Base-by-base conservation (phyloP, 2,329 filamentous ascomycete genomes). In the Aspergillus neotritici region DNA sequence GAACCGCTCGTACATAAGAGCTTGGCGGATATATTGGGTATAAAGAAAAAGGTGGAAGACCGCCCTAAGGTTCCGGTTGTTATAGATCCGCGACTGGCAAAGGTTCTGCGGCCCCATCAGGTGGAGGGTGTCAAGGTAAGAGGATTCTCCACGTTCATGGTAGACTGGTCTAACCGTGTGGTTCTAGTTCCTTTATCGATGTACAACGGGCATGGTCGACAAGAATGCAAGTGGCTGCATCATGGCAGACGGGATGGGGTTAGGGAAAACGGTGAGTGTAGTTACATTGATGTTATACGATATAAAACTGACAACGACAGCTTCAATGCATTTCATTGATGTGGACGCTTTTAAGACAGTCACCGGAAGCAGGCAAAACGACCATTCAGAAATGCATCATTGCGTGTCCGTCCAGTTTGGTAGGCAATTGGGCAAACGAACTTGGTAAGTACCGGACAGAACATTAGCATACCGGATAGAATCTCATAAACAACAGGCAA, bases 221-320 rank as follows among this genome's bases (percentile, higher is more conserved):
- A 78, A 85, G 31, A 91, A 91, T 56, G 93, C 93, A 37, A 87
- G 96, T 64, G 93, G 93, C 2, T 98, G 93, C 68, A 98, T 98
- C 63, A 98, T 98, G 93, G 93, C 93, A 41, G 93, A 98, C 64
- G 93, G 96, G 64, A 98, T 98, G 93, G 93, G 93, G 55, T 72
- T 98, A 25, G 93, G 93, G 44, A 98, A 98, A 71, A 98, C 93
- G 13, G 71, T 74, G 66, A 43, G 61, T 37, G 35, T 12, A 15
- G 12, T 21, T 17, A 12, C 1, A 31, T 16, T 9, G 16, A 3
- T 15, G 10, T 4, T 31, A 16, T 29, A 13, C 12, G n/a, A 31
- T 21, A 11, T 42, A 28, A 29, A 44, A 36, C 55, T 65, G 37
- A 66, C 48, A 14, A n/a, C 25, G 12, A 7, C 34, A 72, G 56